phyloP scores from a whole-genome alignment of 352 stramenopile species.

The Pythium folliculosum region DNA sequence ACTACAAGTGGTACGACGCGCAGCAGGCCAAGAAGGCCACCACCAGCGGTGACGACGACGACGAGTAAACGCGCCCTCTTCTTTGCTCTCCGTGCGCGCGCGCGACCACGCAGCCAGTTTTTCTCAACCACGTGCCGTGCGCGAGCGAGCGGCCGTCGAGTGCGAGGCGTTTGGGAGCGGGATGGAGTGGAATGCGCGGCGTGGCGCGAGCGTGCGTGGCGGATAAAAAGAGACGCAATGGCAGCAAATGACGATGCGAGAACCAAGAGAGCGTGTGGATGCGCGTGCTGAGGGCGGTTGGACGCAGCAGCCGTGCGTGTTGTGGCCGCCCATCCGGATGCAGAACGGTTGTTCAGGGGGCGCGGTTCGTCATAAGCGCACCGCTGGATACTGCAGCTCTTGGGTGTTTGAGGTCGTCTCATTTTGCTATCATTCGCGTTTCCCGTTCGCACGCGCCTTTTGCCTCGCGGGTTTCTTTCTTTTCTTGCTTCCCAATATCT shows the following conservation, averaged over 20 bases:
- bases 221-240: neutral
- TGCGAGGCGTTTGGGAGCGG: neutral
- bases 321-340: too few species aligned
- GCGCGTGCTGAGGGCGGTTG: too few species aligned
- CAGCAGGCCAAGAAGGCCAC: conserved; percentile 70
- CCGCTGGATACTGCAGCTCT: too few species aligned
- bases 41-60: conserved; percentile 41
- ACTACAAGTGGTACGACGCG: conserved; percentile 83
- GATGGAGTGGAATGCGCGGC: neutral
- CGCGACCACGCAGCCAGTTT: conserved; percentile 6
- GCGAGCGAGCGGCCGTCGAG: neutral
- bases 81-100: neutral
- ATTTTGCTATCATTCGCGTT: neutral
- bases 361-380: neutral
- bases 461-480: neutral
- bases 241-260: neutral
- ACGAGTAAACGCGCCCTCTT: conserved; percentile 26
- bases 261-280: neutral
- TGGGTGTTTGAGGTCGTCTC: neutral
- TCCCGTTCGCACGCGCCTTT: neutral
- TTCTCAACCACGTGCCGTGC: conserved; percentile 11
- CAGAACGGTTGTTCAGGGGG: too few species aligned
- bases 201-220: neutral
- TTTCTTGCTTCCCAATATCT: neutral
- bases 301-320: too few species aligned